Base-by-base conservation (phyloP, 164 flowering plant species). In the Pachysandra terminalis region DNA sequence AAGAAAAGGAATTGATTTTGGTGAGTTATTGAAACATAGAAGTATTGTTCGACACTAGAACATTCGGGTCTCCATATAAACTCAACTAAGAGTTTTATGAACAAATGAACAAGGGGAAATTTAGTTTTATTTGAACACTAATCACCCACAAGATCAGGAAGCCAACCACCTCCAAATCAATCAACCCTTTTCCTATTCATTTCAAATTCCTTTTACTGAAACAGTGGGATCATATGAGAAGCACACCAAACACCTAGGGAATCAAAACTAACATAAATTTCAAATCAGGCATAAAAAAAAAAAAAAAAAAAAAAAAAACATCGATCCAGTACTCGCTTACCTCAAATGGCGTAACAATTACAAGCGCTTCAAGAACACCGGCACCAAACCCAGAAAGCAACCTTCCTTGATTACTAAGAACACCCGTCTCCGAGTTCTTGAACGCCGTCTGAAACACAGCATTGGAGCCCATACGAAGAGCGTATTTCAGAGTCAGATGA, bases 281-380 rank as follows among this genome's bases (percentile, higher is more conserved):
- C 1, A 61, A 32, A 13, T n/a, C 10, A 53, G 51, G 10, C 10
- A 45, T 32, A 32, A 32, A n/a, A n/a, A 40, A 40, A 40, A 59
- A 23, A 10, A 10, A 28, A 48, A 27, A 23, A 55, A 28, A 23
- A 72, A 26, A 24, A 52, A n/a, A 7, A 59, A 59, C 32, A 0
- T 0, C 26, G 63, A 65, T 4, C 49, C 13, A 4, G 13, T 9
- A 61, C 48, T n/a, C n/a, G 57, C 81, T 9, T 41, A 86, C 97
- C 99, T 95, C 98, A 69, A 95, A 95, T 0, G 99, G 99, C 1
- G 97, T 95, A 57, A 95, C 99, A 67, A 95, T 92, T 45, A 81
- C 82, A 32, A 95, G 91, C 64, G 98, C 98, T 76, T 95, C 99
- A 45, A 88, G 84, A 56, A 95, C 99, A 16, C 98, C 97, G 21